These are phyloP conservation scores for Ustulina deusta DNA, from an alignment of 2,329 filamentous ascomycete species.

Conservation along the genomic window DNA sequence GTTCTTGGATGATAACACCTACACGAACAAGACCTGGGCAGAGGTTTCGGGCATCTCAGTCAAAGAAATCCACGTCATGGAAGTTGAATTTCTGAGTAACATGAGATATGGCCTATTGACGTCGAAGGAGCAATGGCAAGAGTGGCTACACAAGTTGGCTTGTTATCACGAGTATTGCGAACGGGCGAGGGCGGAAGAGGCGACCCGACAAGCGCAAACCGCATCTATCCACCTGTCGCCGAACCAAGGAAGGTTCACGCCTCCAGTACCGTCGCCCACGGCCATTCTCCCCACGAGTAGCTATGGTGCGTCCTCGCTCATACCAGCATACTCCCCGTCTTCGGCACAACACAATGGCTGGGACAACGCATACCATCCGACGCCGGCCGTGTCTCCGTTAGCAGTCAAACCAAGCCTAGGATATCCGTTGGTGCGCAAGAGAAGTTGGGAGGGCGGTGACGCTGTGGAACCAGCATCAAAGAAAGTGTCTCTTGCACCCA, in stretches of 20 bases:
- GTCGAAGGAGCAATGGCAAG: constrained; percentile 85
- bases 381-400: constrained; percentile 61
- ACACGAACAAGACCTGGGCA: constrained; percentile 99
- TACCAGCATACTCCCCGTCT: constrained; percentile 57
- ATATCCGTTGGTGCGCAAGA: constrained; percentile 60
- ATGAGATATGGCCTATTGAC: constrained; percentile 95
- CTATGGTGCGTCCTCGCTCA: constrained; percentile 53
- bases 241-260: constrained; percentile 54
- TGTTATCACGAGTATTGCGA: constrained; percentile 88
- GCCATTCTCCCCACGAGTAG: constrained; percentile 51
- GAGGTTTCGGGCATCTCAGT: constrained; percentile 96
- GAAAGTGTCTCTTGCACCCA: constrained; percentile 55
- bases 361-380: constrained; percentile 54
- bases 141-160: constrained; percentile 85
- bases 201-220: constrained; percentile 49
- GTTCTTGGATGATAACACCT: constrained; percentile 98
- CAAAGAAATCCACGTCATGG: constrained; percentile 97
- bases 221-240: constrained; percentile 57
- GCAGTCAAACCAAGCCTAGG: constrained; percentile 60
- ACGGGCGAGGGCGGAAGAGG: constrained; percentile 64
- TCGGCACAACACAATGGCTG: constrained; percentile 52
- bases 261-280: constrained; percentile 65
- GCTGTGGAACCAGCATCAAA: constrained; percentile 67
- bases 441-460: constrained; percentile 63
- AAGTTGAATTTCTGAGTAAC: constrained; percentile 99